Evolutionary conservation across 2,329 filamentous ascomycete genomes (phyloP).

Genomic region (Fusarium robinianum): DNA sequence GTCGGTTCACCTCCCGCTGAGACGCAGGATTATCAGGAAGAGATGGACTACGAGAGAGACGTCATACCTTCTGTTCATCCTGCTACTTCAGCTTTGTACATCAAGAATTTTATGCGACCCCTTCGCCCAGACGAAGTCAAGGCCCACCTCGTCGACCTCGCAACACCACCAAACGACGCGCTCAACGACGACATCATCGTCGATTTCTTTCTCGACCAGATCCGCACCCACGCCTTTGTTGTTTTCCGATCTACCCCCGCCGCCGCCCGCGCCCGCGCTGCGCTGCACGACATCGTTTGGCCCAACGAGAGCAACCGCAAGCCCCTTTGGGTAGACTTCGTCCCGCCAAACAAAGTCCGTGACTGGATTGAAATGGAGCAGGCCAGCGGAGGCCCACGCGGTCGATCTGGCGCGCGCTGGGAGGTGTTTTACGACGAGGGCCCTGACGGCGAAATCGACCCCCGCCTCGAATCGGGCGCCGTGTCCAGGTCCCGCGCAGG

Average conservation of each 20-base stretch:
- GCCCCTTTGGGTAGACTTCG: conserved; percentile 84
- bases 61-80: conserved; percentile 67
- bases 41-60: conserved; percentile 43
- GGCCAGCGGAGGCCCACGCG: conserved; percentile 44
- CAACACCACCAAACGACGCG: conserved; percentile 58
- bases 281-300: conserved; percentile 80
- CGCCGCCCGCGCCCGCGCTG: conserved; percentile 75
- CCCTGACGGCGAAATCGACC: conserved; percentile 58
- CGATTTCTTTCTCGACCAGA: conserved; percentile 78
- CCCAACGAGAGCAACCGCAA: conserved; percentile 86
- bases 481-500: conserved; percentile 24
- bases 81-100: conserved; percentile 80
- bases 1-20: background rate
- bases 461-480: conserved; percentile 51
- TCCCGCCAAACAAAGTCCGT: conserved; percentile 73
- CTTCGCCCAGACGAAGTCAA: conserved; percentile 70
- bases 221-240: conserved; percentile 87
- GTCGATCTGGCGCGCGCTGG: conserved; percentile 59
- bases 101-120: conserved; percentile 87
- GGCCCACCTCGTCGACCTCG: conserved; percentile 70
- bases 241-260: conserved; percentile 70
- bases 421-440: conserved; percentile 72
- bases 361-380: conserved; percentile 77
- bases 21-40: conserved; percentile 23
- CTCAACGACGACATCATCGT: conserved; percentile 60